Conservation (phyloP, 257 asterid species). For the Petunia axillaris region DNA sequence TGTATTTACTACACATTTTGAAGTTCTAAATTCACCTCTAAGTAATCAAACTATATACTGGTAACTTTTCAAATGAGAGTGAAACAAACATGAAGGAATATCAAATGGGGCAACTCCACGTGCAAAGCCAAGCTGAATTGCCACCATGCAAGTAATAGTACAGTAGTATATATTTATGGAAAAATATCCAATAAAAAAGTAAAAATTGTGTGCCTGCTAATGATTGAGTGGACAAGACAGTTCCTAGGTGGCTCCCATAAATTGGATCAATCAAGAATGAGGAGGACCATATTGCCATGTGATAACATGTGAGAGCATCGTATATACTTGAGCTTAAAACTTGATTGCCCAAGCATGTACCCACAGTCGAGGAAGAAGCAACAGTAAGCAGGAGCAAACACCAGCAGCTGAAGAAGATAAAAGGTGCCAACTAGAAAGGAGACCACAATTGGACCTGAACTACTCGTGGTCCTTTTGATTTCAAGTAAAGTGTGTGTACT, state of each 20-base stretch:
- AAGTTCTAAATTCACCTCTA: background rate
- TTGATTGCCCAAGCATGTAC: background rate
- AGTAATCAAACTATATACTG: background rate
- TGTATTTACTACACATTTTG: background rate
- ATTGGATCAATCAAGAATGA: background rate
- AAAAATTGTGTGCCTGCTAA: background rate
- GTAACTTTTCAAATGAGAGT: background rate
- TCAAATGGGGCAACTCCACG: background rate
- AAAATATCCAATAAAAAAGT: slow-evolving; percentile 1
- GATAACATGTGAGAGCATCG: slow-evolving; percentile 25
- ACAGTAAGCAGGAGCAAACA: background rate
- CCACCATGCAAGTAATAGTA: background rate
- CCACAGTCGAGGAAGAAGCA: background rate
- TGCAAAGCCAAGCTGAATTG: slow-evolving; percentile 15
- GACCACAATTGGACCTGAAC: background rate
- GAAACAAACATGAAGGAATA: background rate
- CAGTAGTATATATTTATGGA: background rate
- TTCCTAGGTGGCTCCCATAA: background rate
- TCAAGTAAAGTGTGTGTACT: background rate
- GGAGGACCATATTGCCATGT: slow-evolving; percentile 18
- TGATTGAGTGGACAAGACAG: slow-evolving; percentile 20
- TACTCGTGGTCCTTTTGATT: slow-evolving; percentile 18
- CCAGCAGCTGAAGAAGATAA: slow-evolving; percentile 2
- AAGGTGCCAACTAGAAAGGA: slow-evolving; percentile 13
- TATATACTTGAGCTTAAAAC: background rate